Evolutionary conservation across 2,329 filamentous ascomycete species (phyloP), one percentile per base, ranked within the genome.

Genomic region (Talaromyces sp.): DNA sequence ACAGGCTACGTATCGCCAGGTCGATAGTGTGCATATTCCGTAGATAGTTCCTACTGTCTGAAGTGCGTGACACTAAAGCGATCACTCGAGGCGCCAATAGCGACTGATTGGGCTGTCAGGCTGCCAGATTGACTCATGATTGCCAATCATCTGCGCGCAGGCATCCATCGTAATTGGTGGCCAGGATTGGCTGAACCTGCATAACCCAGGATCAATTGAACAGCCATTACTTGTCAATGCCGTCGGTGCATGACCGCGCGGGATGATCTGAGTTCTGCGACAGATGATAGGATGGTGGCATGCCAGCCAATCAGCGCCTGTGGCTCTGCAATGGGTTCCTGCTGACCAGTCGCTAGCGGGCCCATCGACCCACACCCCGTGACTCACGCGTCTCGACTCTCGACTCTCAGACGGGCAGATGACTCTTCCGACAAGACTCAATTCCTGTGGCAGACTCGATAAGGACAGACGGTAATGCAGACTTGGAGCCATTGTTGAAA

Each of bases 41-140:
- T n/a, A n/a, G n/a, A n/a, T 45, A 45, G 41, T 46, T 48, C 8
- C n/a, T 17, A 33, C 25, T 48, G 45, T 48, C 28, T 48, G 45
- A 22, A 46, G 45, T 31, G 25, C 10, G 48, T 52, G 48, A 52
- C 33, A n/a, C 48, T 35, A 48, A 35, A 35, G 17, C 45, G n/a
- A 48, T 56, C 43, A 56, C 53, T 56, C 21, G 53, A 43, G n/a
- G 15, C 21, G 53, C 19, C 39, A 41, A 35, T 17, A 33, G n/a
- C 7, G 45, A 33, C 5, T 52, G 48, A 52, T 50, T 56, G 53
- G 54, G 54, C 54, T 56, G 54, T 39, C 54, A 56, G 54, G 54
- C 54, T 56, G 43, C 54, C 43, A 56, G 54, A 50, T 41, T 56
- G 13, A n/a, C 13, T 39, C 48, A n/a, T 37, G 33, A 28, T 36